Conservation (phyloP, 2,329 filamentous ascomycete species). For the Penicillium sp. region DNA sequence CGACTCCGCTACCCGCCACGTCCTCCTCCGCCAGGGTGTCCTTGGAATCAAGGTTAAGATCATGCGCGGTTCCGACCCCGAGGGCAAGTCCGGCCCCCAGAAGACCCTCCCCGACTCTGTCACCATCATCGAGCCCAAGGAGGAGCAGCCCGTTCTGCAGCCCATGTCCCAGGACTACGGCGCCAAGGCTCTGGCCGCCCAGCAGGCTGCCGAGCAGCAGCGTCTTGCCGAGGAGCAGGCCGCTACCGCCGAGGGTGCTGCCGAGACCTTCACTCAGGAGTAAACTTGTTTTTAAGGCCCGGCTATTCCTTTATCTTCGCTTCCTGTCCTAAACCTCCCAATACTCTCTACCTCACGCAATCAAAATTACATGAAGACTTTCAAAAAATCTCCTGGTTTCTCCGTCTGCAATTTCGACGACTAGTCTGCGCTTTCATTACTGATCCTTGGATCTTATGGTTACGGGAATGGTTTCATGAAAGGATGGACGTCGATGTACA, state of each 20-base stretch:
- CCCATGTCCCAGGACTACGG: conserved; percentile 99
- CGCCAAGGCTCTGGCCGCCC: conserved; percentile 78
- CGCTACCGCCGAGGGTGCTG: conserved; percentile 52
- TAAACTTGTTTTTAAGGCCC: conserved; percentile 46
- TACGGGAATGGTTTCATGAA: background rate
- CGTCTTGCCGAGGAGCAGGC: conserved; percentile 65
- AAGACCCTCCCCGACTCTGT: conserved; percentile 98
- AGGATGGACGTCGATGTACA: conserved; percentile 10
- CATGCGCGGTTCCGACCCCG: conserved; percentile 99
- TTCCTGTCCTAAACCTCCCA: conserved; percentile 42
- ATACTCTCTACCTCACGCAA: conserved; percentile 45
- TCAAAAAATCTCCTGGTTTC: conserved; percentile 21
- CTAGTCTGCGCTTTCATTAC: background rate
- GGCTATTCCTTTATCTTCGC: conserved; percentile 35
- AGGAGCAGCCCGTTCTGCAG: conserved; percentile 93
- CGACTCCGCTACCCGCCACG: conserved; percentile 97
- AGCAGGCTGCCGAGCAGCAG: conserved; percentile 61
- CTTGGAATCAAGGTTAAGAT: conserved; percentile 99
- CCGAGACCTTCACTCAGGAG: conserved; percentile 54
- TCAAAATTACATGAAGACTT: conserved; percentile 45
- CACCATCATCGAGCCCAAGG: conserved; percentile 99
- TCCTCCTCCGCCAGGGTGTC: conserved; percentile 99
- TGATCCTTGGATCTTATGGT: background rate
- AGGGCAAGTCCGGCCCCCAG: conserved; percentile 97
- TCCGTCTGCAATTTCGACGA: conserved; percentile 4